A percentile compares a stretch with the other conserved stretches of the same genome.
Evolutionary conservation across 2,329 filamentous ascomycete species (phyloP).

Genomic region (Graphilbum ipis-grandicollis): DNA sequence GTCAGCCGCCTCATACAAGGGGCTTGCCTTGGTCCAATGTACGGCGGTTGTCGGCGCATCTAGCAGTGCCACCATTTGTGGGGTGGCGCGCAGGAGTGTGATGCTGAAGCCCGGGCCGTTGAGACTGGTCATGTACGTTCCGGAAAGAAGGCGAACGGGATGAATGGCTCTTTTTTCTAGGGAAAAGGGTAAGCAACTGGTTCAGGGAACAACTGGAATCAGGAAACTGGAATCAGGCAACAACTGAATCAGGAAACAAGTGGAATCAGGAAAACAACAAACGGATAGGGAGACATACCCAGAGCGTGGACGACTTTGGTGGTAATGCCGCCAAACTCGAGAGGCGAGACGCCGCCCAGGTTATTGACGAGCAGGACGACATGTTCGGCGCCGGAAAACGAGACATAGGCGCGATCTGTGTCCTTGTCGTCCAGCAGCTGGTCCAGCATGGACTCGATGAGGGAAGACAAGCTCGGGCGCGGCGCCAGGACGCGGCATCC

Average conservation of each 20-base stretch:
- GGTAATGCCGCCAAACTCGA: conserved; percentile 58
- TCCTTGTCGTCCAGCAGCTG: conserved; percentile 51
- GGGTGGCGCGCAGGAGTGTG: conserved; percentile 29
- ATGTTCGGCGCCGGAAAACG: conserved; percentile 40
- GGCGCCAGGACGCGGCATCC: conserved; percentile 32
- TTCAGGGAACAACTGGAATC: neutral
- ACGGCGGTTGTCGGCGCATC: neutral
- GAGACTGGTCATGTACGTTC: conserved; percentile 64
- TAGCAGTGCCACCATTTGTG: neutral
- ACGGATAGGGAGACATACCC: neutral
- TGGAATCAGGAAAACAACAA: neutral
- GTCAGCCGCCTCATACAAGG: neutral
- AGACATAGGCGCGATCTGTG: conserved; percentile 52
- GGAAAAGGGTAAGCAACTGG: no score
- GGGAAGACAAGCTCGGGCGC: conserved; percentile 21
- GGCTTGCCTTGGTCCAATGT: neutral
- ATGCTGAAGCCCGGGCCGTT: conserved; percentile 65
- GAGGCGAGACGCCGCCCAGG: conserved; percentile 55
- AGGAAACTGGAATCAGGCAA: no score
- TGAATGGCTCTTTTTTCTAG: conserved; percentile 22
- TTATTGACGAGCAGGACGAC: conserved; percentile 60
- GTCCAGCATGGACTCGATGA: conserved; percentile 48
- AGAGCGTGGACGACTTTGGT: conserved; percentile 38
- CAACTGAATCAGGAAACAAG: neutral
- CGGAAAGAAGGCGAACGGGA: conserved; percentile 47